A percentile compares a stretch with the other conserved stretches of the same genome.
phyloP scores from a whole-genome alignment of 2,329 filamentous ascomycete species.

The Apiospora saccharicola region DNA sequence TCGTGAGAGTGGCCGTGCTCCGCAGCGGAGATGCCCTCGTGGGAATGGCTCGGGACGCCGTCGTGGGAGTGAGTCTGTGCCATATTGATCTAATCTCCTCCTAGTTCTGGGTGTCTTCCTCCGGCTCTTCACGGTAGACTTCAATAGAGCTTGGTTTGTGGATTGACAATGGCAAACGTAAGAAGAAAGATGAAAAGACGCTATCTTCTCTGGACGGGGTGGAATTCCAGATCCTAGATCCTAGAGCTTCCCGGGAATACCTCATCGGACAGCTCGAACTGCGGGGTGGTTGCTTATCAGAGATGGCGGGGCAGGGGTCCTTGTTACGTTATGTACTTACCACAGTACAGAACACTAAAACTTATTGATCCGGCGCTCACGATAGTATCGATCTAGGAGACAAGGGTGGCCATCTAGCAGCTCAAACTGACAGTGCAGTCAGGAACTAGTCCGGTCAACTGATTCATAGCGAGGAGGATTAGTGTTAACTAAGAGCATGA shows the following conservation, averaged over 20 bases:
- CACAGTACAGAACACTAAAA: not conserved
- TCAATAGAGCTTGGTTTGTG: not conserved
- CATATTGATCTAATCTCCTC: slow-evolving; percentile 35
- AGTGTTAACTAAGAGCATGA: not conserved
- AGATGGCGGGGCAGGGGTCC: slow-evolving; percentile 16
- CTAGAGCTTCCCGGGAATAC: not conserved
- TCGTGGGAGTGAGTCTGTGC: slow-evolving; percentile 64
- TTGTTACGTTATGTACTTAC: not conserved
- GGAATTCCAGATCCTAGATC: not conserved
- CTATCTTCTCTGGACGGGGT: not conserved
- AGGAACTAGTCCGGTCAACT: not conserved
- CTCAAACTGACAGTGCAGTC: not conserved
- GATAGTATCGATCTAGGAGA: not conserved
- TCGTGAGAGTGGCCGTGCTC: slow-evolving; percentile 96
- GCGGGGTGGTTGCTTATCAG: slow-evolving; percentile 20
- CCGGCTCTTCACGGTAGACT: not conserved
- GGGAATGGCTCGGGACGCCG: slow-evolving; percentile 58
- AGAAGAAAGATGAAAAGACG: not conserved
- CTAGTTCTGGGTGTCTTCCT: not conserved
- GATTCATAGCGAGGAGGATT: not conserved
- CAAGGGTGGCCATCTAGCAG: not conserved
- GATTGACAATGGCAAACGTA: not conserved
- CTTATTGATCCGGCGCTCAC: not conserved
- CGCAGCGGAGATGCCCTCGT: slow-evolving; percentile 59
- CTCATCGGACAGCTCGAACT: not conserved